These are phyloP conservation scores for Actinidia chinensis DNA, from an alignment of 179 eudicot genomes.

Conservation along the genomic window DNA sequence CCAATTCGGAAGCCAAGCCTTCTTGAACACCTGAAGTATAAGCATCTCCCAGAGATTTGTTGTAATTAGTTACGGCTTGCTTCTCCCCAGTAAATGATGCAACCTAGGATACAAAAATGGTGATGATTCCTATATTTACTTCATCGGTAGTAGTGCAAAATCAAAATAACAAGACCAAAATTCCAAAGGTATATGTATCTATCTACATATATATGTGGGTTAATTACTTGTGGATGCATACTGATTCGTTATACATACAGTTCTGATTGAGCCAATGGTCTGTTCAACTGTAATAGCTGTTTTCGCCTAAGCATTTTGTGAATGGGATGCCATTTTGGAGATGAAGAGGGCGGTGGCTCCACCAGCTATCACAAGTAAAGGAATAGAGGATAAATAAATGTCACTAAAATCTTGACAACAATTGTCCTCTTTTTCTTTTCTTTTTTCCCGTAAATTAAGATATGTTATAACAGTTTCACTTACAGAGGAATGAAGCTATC, in stretches of 20 bases:
- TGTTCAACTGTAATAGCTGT: conserved; percentile 63
- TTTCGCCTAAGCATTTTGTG: conserved; percentile 56
- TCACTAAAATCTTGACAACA: conserved; percentile 38
- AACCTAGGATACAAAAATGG: conserved; percentile 30
- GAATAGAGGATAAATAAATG: conserved; percentile 47
- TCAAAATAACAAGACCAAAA: neutral
- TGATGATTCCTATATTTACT: neutral
- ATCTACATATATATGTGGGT: no score
- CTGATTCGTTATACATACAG: conserved; percentile 28
- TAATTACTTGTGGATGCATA: no score
- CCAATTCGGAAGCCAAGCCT: conserved; percentile 46
- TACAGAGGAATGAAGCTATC: conserved; percentile 75
- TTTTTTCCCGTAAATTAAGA: conserved; percentile 41
- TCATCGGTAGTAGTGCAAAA: neutral
- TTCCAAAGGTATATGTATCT: neutral
- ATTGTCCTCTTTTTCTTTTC: conserved; percentile 55
- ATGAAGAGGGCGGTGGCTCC: conserved; percentile 31
- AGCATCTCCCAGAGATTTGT: conserved; percentile 35
- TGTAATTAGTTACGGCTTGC: conserved; percentile 38
- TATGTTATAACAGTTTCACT: conserved; percentile 23
- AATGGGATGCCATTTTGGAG: conserved; percentile 49
- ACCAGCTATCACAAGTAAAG: conserved; percentile 48
- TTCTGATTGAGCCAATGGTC: conserved; percentile 62
- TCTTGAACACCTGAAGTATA: conserved; percentile 40
- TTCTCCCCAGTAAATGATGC: conserved; percentile 56